Evolutionary conservation across 2,329 filamentous ascomycete genomes (phyloP).

Genomic region (Raffaelea arxii): DNA sequence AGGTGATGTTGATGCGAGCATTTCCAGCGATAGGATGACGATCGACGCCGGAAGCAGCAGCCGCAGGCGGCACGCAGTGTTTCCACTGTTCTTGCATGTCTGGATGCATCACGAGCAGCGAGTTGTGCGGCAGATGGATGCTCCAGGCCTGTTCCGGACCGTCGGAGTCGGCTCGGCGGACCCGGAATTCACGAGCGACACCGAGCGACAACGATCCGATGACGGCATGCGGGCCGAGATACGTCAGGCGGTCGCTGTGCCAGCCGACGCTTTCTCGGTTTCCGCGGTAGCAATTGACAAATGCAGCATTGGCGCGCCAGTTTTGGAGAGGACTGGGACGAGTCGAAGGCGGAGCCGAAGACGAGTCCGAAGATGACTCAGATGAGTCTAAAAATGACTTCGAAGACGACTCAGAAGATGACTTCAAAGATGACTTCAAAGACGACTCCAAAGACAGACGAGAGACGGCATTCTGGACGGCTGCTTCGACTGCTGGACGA

Average conservation of each 20-base stretch:
- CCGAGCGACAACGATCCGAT: constrained; percentile 88
- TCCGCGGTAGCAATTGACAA: constrained; percentile 90
- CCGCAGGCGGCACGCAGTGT: constrained; percentile 68
- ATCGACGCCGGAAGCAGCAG: constrained; percentile 66
- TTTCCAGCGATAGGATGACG: constrained; percentile 76
- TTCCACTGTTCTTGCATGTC: constrained; percentile 99
- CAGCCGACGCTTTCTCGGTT: constrained; percentile 77
- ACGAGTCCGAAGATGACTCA: constrained; percentile 63
- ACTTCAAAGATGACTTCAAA: too few relatives aligned
- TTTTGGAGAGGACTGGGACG: constrained; percentile 73
- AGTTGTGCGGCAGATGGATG: constrained; percentile 91
- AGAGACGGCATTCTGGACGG: constrained; percentile 71
- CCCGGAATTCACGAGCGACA: constrained; percentile 86
- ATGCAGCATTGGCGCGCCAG: constrained; percentile 83
- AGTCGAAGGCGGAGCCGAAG: constrained; percentile 54
- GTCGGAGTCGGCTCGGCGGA: constrained; percentile 41
- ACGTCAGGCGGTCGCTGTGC: constrained; percentile 87
- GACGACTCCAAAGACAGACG: too few relatives aligned
- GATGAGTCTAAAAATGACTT: too few relatives aligned
- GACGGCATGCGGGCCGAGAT: constrained; percentile 76
- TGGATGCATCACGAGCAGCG: constrained; percentile 88
- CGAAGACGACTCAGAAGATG: too few relatives aligned
- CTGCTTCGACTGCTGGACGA: constrained; percentile 57
- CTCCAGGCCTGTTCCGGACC: constrained; percentile 25
- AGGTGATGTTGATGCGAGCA: constrained; percentile 86